Evolutionary conservation across 2,329 filamentous ascomycete genomes (phyloP), one percentile per base, ranked within the genome.

Genomic region (Fusarium coicis): DNA sequence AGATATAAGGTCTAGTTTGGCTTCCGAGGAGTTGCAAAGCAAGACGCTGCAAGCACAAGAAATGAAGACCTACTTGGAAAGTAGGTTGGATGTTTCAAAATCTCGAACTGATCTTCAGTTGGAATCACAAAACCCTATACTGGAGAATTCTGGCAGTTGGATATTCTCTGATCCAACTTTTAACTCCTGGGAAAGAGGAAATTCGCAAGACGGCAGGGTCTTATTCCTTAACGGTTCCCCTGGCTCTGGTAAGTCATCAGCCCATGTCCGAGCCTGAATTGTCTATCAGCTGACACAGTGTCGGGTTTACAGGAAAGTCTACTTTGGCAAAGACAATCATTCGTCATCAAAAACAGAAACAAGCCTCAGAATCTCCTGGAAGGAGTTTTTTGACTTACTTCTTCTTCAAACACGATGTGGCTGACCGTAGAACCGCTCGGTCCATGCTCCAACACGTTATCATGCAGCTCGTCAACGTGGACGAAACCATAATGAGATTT

Each of bases 281-380:
- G n/a, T n/a, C n/a, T n/a, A n/a, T n/a, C n/a, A n/a, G n/a, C n/a
- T n/a, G n/a, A n/a, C n/a, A n/a, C n/a, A n/a, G n/a, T n/a, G n/a
- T n/a, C n/a, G n/a, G n/a, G n/a, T n/a, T n/a, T n/a, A n/a, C n/a
- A n/a, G n/a, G n/a, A n/a, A n/a, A 66, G 8, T 43, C 63, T 0
- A 57, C 63, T 0, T 18, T 66, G 0, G 43, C 63, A 5, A 56
- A 39, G 9, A 66, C 21, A 6, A 16, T 66, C 0, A 43, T 50
- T 15, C 37, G 12, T 1, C 11, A 19, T 7, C 3, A 32, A 1
- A 19, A 4, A 1, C 1, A 1, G 0, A 36, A 21, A 3, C 0
- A 23, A 3, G 7, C 32, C 0, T 9, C 12, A 7, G 5, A 21
- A 0, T 2, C 21, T 1, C 1, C 2, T 0, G 3, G 15, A 1